phyloP scores from a whole-genome alignment of 2,329 filamentous ascomycete genomes.

The Tolypocladium tropicale region DNA sequence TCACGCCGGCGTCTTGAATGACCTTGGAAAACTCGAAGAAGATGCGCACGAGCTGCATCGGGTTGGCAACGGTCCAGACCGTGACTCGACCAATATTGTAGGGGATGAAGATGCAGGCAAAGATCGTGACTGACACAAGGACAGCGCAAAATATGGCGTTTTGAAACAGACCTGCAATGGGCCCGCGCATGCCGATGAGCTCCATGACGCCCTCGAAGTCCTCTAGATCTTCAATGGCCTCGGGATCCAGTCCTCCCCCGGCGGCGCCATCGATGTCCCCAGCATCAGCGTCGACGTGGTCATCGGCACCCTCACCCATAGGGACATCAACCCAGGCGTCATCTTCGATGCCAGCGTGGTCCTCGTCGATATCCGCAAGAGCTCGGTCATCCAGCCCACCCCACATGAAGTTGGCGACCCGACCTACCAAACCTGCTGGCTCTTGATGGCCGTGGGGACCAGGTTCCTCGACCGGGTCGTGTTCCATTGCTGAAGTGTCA shows the following conservation, averaged over 20 bases:
- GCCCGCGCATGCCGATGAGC: constrained; percentile 91
- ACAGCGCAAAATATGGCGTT: constrained; percentile 93
- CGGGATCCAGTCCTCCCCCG: constrained; percentile 60
- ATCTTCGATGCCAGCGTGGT: constrained; percentile 38
- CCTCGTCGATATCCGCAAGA: constrained; percentile 14
- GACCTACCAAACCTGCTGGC: constrained; percentile 15
- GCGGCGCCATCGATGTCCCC: constrained; percentile 34
- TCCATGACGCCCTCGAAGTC: constrained; percentile 96
- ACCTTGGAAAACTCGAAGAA: constrained; percentile 68
- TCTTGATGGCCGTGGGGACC: constrained; percentile 6
- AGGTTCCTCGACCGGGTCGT: constrained; percentile 1
- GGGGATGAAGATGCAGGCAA: constrained; percentile 77
- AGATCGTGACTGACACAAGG: constrained; percentile 77
- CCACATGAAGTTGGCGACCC: constrained; percentile 52
- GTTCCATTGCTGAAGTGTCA: constrained; percentile 4
- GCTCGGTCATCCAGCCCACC: constrained; percentile 31
- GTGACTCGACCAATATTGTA: constrained; percentile 86
- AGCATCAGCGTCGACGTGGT: constrained; percentile 29
- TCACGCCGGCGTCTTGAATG: constrained; percentile 64
- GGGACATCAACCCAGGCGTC: constrained; percentile 29
- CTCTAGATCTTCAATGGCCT: constrained; percentile 75
- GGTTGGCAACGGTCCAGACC: constrained; percentile 70
- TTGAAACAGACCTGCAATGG: constrained; percentile 79
- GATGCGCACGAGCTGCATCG: constrained; percentile 63
- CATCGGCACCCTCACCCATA: constrained; percentile 22